These are phyloP conservation scores for Aureobasidium sp. DNA, from an alignment of 2,329 filamentous ascomycete species.

Conservation along the genomic window DNA sequence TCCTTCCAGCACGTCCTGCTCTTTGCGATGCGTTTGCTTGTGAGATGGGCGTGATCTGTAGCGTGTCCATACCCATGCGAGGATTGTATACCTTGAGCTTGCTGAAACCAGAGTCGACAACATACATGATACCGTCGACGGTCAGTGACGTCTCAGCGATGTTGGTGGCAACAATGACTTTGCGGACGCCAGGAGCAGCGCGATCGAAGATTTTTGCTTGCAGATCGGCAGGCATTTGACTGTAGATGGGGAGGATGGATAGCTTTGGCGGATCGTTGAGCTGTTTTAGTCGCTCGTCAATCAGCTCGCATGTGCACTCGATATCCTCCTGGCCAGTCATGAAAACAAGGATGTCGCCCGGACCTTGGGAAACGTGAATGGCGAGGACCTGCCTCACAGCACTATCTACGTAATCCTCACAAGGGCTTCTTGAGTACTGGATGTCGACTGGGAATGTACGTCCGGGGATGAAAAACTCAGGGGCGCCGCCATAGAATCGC, in stretches of 20 bases:
- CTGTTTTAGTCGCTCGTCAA: slow-evolving; percentile 78
- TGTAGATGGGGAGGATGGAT: slow-evolving; percentile 94
- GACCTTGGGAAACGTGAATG: slow-evolving; percentile 90
- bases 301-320: slow-evolving; percentile 87
- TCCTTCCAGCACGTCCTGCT: slow-evolving; percentile 87
- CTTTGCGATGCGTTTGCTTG: slow-evolving; percentile 93
- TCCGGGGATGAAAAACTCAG: slow-evolving; percentile 93
- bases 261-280: slow-evolving; percentile 93
- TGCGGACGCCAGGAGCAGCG: slow-evolving; percentile 81
- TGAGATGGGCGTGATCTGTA: slow-evolving; percentile 95
- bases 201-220: slow-evolving; percentile 97
- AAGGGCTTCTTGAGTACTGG: slow-evolving; percentile 88
- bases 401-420: slow-evolving; percentile 95
- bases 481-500: slow-evolving; percentile 90
- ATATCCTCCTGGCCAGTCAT: slow-evolving; percentile 99
- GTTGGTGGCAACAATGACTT: slow-evolving; percentile 97
- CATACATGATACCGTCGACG: slow-evolving; percentile 98
- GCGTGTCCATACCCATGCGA: slow-evolving; percentile 97
- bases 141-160: slow-evolving; percentile 98
- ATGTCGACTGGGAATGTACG: slow-evolving; percentile 96
- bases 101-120: slow-evolving; percentile 91
- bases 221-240: slow-evolving; percentile 96
- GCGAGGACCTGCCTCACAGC: slow-evolving; percentile 92
- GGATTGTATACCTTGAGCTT: slow-evolving; percentile 99
- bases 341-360: slow-evolving; percentile 92